A percentile compares a stretch with the other conserved stretches of the same genome.
Evolutionary conservation across 169 alveolate genomes (phyloP).

Genomic region (Eimeria falciformis): DNA sequence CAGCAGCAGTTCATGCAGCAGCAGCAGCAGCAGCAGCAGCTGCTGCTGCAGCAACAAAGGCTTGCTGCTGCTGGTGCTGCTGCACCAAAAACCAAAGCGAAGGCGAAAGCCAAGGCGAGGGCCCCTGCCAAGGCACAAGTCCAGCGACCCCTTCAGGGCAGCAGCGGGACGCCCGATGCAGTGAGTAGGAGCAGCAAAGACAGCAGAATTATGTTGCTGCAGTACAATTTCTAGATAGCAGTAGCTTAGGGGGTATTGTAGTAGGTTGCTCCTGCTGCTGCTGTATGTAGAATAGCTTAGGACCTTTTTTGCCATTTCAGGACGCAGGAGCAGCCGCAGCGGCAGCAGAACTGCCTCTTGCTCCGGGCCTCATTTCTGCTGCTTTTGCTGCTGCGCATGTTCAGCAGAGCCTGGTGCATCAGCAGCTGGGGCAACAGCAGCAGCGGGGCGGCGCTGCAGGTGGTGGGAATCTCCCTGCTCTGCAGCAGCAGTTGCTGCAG

Average conservation of each 20-base stretch:
- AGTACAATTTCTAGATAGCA: neutral
- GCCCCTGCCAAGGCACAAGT: slow-evolving; percentile 49
- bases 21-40: slow-evolving; percentile 37
- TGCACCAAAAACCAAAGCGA: slow-evolving; percentile 54
- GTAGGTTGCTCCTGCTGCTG: neutral
- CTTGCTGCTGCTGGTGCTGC: slow-evolving; percentile 30
- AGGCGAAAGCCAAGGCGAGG: slow-evolving; percentile 56
- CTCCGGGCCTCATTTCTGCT: slow-evolving; percentile 68
- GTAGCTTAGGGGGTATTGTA: neutral
- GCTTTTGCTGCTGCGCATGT: slow-evolving; percentile 60
- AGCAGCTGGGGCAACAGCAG: slow-evolving; percentile 44
- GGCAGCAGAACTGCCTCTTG: slow-evolving; percentile 13
- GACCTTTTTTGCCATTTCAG: slow-evolving; percentile 49
- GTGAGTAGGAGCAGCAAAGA: neutral
- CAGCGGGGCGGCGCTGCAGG: slow-evolving; percentile 46
- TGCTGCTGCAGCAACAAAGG: slow-evolving; percentile 51
- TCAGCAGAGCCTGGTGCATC: slow-evolving; percentile 61
- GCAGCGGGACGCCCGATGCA: slow-evolving; percentile 29
- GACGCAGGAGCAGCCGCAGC: slow-evolving; percentile 67
- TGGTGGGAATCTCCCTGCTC: slow-evolving; percentile 31
- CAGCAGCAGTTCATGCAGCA: slow-evolving; percentile 9
- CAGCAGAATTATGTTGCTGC: neutral
- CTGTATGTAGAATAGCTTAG: neutral
- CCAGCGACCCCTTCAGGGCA: slow-evolving; percentile 41
- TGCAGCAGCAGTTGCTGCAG: slow-evolving; percentile 66